phyloP scores from a whole-genome alignment of 371 early-diverging fungal species.

The Rhizopus microsporus region DNA sequence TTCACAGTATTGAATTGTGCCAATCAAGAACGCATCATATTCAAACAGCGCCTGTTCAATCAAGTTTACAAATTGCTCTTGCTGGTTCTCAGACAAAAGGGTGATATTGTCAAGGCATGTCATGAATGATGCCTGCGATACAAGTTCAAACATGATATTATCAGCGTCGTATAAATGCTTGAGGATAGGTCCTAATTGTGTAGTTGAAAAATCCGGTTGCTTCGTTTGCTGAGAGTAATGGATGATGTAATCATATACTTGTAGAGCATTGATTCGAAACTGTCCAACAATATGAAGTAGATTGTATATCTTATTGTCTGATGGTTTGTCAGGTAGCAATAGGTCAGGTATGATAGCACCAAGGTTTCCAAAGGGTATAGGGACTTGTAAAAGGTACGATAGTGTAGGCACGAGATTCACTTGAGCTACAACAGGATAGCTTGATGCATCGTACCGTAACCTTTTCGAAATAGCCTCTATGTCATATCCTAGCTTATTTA shows the following conservation, averaged over 20 bases:
- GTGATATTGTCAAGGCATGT: conserved; percentile 34
- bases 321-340: conserved; percentile 25
- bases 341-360: conserved; percentile 83
- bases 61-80: conserved; percentile 4
- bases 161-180: conserved; percentile 34
- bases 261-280: conserved; percentile 74
- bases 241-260: conserved; percentile 73
- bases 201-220: conserved; percentile 34
- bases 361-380: conserved; percentile 85
- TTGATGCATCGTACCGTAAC: conserved; percentile 32
- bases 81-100: conserved; percentile 2
- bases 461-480: conserved; percentile 9
- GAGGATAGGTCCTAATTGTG: conserved; percentile 20
- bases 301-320: conserved; percentile 28
- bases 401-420: conserved; percentile 87
- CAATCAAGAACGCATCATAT: conserved; percentile 67
- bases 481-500: conserved; percentile 33
- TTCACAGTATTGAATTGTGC: conserved; percentile 71
- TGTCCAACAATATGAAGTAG: conserved; percentile 58
- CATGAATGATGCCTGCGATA: conserved; percentile 33
- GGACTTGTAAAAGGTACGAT: conserved; percentile 67
- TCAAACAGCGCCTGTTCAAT: conserved; percentile 41
- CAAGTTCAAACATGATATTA: conserved; percentile 18
- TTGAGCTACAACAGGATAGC: conserved; percentile 64
- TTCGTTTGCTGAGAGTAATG: conserved; percentile 44